Percentiles rank a stretch among this genome's conserved stretches.
phyloP scores from a whole-genome alignment of 2,329 filamentous ascomycete genomes.

The Colletotrichum sp. region DNA sequence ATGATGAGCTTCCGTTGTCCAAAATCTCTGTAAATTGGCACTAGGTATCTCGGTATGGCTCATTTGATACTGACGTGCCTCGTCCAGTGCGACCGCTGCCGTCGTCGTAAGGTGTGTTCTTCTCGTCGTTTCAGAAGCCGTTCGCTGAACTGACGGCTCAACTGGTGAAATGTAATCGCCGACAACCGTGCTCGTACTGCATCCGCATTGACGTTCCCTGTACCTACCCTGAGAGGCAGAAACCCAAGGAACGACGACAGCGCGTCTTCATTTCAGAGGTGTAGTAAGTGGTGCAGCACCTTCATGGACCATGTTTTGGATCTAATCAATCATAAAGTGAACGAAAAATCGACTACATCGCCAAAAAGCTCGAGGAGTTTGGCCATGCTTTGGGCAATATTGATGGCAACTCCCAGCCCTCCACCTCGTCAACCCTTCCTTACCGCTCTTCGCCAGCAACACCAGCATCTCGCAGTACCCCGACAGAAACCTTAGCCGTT shows the following conservation, averaged over 20 bases:
- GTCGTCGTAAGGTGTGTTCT: slow-evolving; percentile 5
- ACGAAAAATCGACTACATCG: neutral
- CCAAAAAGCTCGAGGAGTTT: slow-evolving; percentile 9
- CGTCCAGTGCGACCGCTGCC: slow-evolving; percentile 12
- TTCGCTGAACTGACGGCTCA: neutral
- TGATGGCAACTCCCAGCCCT: neutral
- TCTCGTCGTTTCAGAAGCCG: neutral
- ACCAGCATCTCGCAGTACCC: neutral
- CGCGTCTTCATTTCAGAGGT: slow-evolving; percentile 4
- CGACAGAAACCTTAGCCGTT: neutral
- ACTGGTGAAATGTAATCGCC: slow-evolving; percentile 10
- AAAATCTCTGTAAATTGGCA: neutral
- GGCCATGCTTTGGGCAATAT: neutral
- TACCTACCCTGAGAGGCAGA: neutral
- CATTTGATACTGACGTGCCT: neutral
- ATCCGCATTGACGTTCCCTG: neutral
- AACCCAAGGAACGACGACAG: neutral
- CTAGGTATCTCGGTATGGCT: too few species aligned
- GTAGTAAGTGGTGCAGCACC: neutral
- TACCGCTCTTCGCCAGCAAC: neutral
- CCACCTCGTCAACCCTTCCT: neutral
- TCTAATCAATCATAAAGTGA: neutral
- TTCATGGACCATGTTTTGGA: fast-evolving
- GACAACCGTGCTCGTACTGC: slow-evolving; percentile 5
- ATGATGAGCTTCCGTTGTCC: neutral